phyloP scores from a whole-genome alignment of 331 rosid genomes.

The Ulmus americana region DNA sequence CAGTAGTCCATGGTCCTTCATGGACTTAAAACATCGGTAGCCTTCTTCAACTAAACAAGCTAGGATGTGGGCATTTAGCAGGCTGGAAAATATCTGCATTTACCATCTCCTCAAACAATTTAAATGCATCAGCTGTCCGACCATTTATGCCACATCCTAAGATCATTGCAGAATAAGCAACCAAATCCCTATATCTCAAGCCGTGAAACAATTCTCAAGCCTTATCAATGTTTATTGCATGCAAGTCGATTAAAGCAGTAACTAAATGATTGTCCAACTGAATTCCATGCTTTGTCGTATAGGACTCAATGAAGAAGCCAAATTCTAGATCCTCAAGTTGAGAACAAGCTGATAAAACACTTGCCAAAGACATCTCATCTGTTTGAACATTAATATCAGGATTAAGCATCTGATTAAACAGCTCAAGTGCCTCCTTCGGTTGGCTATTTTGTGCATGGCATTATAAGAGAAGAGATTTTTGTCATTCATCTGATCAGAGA shows the following conservation, averaged over 20 bases:
- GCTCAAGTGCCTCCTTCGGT: slow-evolving; percentile 57
- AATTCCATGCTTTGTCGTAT: slow-evolving; percentile 43
- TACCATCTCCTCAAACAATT: slow-evolving; percentile 57
- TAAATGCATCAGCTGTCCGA: slow-evolving; percentile 42
- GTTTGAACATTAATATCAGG: slow-evolving; percentile 36
- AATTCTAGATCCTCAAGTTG: slow-evolving; percentile 51
- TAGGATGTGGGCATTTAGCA: slow-evolving; percentile 62
- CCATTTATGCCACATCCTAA: slow-evolving; percentile 76
- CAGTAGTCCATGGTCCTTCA: slow-evolving; percentile 40
- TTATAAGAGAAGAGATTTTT: slow-evolving; percentile 42
- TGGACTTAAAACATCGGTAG: slow-evolving; percentile 42
- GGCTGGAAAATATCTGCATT: slow-evolving; percentile 43
- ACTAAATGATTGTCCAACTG: slow-evolving; percentile 67
- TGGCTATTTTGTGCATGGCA: slow-evolving; percentile 63
- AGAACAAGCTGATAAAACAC: slow-evolving; percentile 65
- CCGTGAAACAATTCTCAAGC: slow-evolving; percentile 51
- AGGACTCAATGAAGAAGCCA: slow-evolving; percentile 45
- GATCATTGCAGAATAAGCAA: slow-evolving; percentile 81
- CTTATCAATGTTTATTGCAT: slow-evolving; percentile 56
- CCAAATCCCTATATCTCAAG: slow-evolving; percentile 51
- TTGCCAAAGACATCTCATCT: slow-evolving; percentile 59
- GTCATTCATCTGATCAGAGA: no score
- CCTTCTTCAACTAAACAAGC: slow-evolving; percentile 71
- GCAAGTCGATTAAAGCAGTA: slow-evolving; percentile 63
- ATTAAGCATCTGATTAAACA: slow-evolving; percentile 51